Evolutionary conservation across 306 rosid species (phyloP), one percentile per base, ranked within the genome.

Genomic region (Citrullus mucosospermus): DNA sequence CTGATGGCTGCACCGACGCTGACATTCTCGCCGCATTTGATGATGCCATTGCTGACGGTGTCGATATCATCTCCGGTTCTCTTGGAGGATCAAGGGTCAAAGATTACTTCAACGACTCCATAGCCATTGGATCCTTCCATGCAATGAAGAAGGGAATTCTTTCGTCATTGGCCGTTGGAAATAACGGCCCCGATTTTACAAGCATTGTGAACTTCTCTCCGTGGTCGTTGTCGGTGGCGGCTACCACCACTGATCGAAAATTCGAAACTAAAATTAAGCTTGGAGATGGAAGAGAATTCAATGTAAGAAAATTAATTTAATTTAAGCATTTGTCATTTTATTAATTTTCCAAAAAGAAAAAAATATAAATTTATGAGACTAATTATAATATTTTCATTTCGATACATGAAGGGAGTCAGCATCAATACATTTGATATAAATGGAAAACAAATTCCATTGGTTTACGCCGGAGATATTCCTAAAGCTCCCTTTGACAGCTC

Each of bases 1-100:
- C 32, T 1, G 76, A 56, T 1, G 54, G 76, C 2, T 83, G 83
- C 14, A 2, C 2, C 0, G 75, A 16, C 3, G 41, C 68, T 1
- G 34, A 32, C 58, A 12, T 85, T 16, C 81, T 83, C 34, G 79
- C 89, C 11, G 83, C 86, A 57, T 82, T 80, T 51, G 87, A 85
- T 46, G 89, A 84, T 48, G 86, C 86, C 25, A 82, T 85, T 10
- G 76, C 83, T 0, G 86, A 85, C 50, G 82, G 88, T 15, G 87
- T 84, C 8, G 78, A 78, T 68, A 71, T 84, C 25, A 58, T 88
- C 17, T 50, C 85, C 0, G 7, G 77, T 3, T 88, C 91, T 30
- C 1, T 85, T 0, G 88, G 82, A 7, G 1, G 6, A 2, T 0
- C 0, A 9, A 0, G 4, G 2, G 3, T 32, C 0, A 0, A 0